phyloP scores from a whole-genome alignment of 2,329 filamentous ascomycete species.

The Ampelomyces quisqualis region DNA sequence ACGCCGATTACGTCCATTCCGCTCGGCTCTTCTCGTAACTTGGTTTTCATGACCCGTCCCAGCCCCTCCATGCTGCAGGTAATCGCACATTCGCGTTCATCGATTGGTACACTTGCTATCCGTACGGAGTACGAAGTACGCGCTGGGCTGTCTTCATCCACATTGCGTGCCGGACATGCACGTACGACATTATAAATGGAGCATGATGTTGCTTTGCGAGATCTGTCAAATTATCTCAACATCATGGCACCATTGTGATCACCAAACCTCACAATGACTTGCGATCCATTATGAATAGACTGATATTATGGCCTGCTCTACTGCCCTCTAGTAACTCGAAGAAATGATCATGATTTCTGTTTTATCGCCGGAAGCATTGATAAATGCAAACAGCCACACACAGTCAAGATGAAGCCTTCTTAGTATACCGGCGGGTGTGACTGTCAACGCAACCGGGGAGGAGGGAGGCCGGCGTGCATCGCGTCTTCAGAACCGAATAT shows the following conservation, averaged over 20 bases:
- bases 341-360: too few species aligned
- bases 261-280: too few species aligned
- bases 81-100: slow-evolving; percentile 23
- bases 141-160: slow-evolving; percentile 16
- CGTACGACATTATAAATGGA: not conserved
- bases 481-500: not conserved
- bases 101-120: slow-evolving; percentile 28
- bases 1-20: slow-evolving; percentile 29
- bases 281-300: too few species aligned
- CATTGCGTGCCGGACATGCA: slow-evolving; percentile 10
- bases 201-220: not conserved
- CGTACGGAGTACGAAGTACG: too few species aligned
- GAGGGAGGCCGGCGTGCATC: not conserved
- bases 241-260: too few species aligned
- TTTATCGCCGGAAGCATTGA: too few species aligned
- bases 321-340: too few species aligned
- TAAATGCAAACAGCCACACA: too few species aligned
- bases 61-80: slow-evolving; percentile 37
- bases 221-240: too few species aligned
- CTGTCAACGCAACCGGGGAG: too few species aligned
- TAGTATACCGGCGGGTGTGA: too few species aligned
- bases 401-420: too few species aligned
- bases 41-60: slow-evolving; percentile 34
- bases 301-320: not conserved
- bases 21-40: slow-evolving; percentile 31